Conservation (phyloP, 352 stramenopile species). For the Phytopythium kandeliae region DNA sequence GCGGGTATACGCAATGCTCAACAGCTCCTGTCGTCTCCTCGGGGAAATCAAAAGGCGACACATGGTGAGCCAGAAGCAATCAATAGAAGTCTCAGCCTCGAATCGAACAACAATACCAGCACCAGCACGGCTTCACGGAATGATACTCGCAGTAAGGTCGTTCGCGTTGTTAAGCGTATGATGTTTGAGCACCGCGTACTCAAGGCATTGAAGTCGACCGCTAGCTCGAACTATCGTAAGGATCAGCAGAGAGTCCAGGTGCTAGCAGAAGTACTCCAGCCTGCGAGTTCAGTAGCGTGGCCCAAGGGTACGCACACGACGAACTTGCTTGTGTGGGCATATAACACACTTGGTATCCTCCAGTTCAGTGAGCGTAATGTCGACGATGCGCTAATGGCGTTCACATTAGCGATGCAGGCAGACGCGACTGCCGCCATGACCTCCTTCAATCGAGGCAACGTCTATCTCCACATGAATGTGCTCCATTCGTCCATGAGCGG, state of each 20-base stretch:
- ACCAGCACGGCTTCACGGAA: neutral
- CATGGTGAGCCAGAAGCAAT: neutral
- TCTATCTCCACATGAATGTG: slow-evolving; percentile 35
- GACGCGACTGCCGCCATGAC: slow-evolving; percentile 25
- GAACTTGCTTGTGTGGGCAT: slow-evolving; percentile 40
- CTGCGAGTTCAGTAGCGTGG: slow-evolving; percentile 16
- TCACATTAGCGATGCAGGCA: slow-evolving; percentile 44
- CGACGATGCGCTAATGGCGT: slow-evolving; percentile 48
- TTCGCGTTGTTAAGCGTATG: slow-evolving; percentile 35
- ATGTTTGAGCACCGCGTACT: slow-evolving; percentile 38
- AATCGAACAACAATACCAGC: neutral
- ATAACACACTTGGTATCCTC: slow-evolving; percentile 38
- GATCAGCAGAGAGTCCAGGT: slow-evolving; percentile 20
- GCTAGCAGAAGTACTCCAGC: slow-evolving; percentile 18
- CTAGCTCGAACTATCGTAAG: slow-evolving; percentile 28
- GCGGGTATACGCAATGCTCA: no score
- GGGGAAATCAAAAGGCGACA: neutral
- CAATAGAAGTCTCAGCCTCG: neutral
- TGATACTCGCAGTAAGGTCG: slow-evolving; percentile 11
- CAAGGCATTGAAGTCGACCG: slow-evolving; percentile 27
- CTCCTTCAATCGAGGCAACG: slow-evolving; percentile 52
- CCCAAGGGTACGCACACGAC: slow-evolving; percentile 36
- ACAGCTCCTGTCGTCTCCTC: neutral
- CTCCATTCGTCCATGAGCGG: slow-evolving; percentile 29
- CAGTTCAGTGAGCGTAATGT: slow-evolving; percentile 15